Evolutionary conservation across 371 early-diverging fungal genomes (phyloP), one percentile per base, ranked within the genome.

Genomic region (Actinomucor elegans): DNA sequence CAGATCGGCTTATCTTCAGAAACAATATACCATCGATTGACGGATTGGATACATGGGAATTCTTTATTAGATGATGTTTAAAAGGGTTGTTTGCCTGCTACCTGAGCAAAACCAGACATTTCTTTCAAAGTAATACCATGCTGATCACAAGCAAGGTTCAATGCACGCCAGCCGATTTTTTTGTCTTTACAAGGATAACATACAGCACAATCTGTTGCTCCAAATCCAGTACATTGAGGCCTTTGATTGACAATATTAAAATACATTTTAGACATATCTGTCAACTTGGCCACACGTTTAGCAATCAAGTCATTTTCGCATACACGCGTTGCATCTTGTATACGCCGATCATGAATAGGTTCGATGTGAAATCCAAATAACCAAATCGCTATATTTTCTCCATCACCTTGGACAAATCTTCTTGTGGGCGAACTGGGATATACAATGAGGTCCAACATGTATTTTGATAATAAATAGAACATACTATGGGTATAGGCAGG

Each of bases 321-420:
- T 0, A 75, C 77, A 52, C 75, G 69, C 42, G 66, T 64, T 8
- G 45, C 57, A 37, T 74, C 69, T 47, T 85, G 83, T 24, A 85
- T 80, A 5, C 83, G 75, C 35, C 49, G 51, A 52, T 85, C 85
- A 42, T 85, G 84, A 14, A 77, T 67, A 0, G 84, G 83, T 20
- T 67, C 43, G 37, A 85, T 70, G 41, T 77, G 59, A 34, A 67
- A 79, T 4, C 83, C 71, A 55, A 84, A 83, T 12, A 85, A 64
- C 86, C 86, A 85, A 26, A 85, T 72, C 2, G 80, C 82, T 6
- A 85, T 49, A 37, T 80, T 83, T 28, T 83, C 72, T 35, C 81
- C 83, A 47, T 85, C 83, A 4, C 74, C 71, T 23, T 66, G 60
- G 11, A 78, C 66, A 46, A 79, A 83, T 26, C 77, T 66, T 18